Evolutionary conservation across 2,329 filamentous ascomycete species (phyloP), one percentile per base, ranked within the genome.

Genomic region (Hypoxylon sp.): DNA sequence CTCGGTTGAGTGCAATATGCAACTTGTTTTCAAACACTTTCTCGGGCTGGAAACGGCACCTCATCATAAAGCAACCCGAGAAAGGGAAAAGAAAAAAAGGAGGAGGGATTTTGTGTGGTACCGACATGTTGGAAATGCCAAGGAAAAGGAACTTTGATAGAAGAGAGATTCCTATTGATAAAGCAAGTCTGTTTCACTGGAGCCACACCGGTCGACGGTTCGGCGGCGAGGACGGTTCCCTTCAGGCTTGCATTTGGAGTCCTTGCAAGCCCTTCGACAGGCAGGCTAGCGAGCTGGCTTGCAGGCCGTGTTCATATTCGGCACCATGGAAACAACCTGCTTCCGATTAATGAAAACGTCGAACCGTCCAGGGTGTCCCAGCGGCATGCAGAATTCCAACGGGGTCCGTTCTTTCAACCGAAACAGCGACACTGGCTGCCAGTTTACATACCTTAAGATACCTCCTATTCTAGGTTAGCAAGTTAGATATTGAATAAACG

Each of bases 51-150:
- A 63, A 58, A 60, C 57, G 53, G 47, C 47, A 57, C 58, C 48
- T 49, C 45, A n/a, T n/a, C n/a, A n/a, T 51, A 50, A 52, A 57
- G 49, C 48, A 54, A 52, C 57, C 54, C 53, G 60, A 48, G 51
- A 43, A 33, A 45, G 53, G 24, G 15, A 15, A 31, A n/a, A 24
- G 18, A 23, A 21, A 35, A 18, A 47, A 31, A 27, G 15, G 43
- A 48, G 55, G 48, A 61, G 48, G 54, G 33, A 56, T 63, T 56
- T 63, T 61, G 33, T 35, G 58, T 62, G 61, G 52, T 64, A 59
- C 61, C 61, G 61, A 27, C 61, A 57, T 59, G 55, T 64, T 64
- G 61, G 61, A 49, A 59, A 64, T 58, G 61, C 61, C 61, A 64
- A 64, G 58, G 42, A 56, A 61, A 56, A 61, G 60, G 51, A 63